A percentile compares a stretch with the other conserved stretches of the same genome.
Conservation (phyloP, 2,329 filamentous ascomycete genomes). For the Aspergillus sp. region DNA sequence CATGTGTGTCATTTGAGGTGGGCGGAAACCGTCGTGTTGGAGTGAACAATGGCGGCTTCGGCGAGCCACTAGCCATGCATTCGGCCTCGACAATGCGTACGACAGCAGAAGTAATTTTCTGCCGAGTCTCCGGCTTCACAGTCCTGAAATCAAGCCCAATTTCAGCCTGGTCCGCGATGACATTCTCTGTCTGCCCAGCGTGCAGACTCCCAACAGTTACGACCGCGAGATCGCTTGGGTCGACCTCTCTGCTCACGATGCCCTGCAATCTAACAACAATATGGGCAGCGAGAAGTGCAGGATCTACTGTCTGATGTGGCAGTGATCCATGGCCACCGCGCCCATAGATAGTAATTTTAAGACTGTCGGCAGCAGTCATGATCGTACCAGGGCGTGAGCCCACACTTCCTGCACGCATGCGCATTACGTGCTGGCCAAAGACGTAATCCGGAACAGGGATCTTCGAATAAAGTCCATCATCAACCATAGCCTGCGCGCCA, state of each 20-base stretch:
- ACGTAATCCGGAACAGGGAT: slow-evolving; percentile 49
- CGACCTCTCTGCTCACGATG: slow-evolving; percentile 49
- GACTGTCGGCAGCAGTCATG: slow-evolving; percentile 38
- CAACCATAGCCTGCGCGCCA: slow-evolving; percentile 56
- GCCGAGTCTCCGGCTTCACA: slow-evolving; percentile 38
- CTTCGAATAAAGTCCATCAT: slow-evolving; percentile 47
- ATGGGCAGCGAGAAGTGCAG: slow-evolving; percentile 49
- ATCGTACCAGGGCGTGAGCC: slow-evolving; percentile 31
- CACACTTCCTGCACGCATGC: slow-evolving; percentile 34
- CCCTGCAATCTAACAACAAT: slow-evolving; percentile 52
- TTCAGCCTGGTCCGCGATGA: slow-evolving; percentile 49
- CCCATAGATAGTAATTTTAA: slow-evolving; percentile 50
- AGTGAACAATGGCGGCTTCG: slow-evolving; percentile 38
- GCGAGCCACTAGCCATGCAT: slow-evolving; percentile 43
- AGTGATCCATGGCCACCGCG: slow-evolving; percentile 51
- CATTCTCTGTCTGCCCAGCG: slow-evolving; percentile 53
- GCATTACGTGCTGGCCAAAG: slow-evolving; percentile 51
- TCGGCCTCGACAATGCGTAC: slow-evolving; percentile 51
- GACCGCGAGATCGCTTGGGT: slow-evolving; percentile 47
- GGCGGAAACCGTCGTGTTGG: slow-evolving; percentile 46
- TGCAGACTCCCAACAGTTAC: slow-evolving; percentile 53
- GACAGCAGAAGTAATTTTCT: slow-evolving; percentile 41
- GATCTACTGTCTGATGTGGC: slow-evolving; percentile 51
- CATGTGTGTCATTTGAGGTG: slow-evolving; percentile 43
- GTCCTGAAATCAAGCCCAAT: slow-evolving; percentile 50